Conservation (phyloP, 495 filamentous ascomycete genomes). For the Penicillium fimorum region DNA sequence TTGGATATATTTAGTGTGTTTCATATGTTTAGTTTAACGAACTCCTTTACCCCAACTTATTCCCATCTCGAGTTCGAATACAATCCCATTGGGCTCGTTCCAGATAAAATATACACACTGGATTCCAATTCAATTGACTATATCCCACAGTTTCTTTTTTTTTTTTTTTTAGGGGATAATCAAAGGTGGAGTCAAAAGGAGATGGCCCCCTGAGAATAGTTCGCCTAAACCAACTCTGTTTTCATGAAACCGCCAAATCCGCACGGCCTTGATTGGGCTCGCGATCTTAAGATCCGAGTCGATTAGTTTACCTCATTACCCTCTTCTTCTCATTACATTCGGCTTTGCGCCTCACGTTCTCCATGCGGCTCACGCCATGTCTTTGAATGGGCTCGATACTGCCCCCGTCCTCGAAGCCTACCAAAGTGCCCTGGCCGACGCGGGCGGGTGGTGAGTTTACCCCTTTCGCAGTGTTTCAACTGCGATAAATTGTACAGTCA, state of each 20-base stretch:
- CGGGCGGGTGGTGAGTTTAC: constrained; percentile 86
- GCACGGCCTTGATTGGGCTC: constrained; percentile 20
- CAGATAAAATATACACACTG: too few species aligned
- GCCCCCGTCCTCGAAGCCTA: constrained; percentile 78
- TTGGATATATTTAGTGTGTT: not conserved
- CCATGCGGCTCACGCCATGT: constrained; percentile 66
- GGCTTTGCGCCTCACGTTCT: constrained; percentile 15
- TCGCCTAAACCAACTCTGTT: constrained; percentile 8
- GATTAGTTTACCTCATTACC: constrained; percentile 11
- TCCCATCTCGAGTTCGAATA: too few species aligned
- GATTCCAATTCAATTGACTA: too few species aligned
- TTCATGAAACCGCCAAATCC: constrained; percentile 1
- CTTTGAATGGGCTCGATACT: constrained; percentile 94
- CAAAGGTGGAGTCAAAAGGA: constrained; percentile 26
- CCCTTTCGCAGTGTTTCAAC: constrained; percentile 12
- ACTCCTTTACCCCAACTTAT: too few species aligned
- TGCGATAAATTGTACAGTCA: not conserved
- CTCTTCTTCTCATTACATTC: constrained; percentile 19
- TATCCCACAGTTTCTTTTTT: not conserved
- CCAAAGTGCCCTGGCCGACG: constrained; percentile 73
- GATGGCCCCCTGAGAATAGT: constrained; percentile 22
- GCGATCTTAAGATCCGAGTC: constrained; percentile 25
- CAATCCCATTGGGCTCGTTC: too few species aligned
- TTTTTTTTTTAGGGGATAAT: constrained; percentile 24
- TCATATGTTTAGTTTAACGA: not conserved